Conservation (phyloP, 2,329 filamentous ascomycete species). For the Sordariomycetes sp. region DNA sequence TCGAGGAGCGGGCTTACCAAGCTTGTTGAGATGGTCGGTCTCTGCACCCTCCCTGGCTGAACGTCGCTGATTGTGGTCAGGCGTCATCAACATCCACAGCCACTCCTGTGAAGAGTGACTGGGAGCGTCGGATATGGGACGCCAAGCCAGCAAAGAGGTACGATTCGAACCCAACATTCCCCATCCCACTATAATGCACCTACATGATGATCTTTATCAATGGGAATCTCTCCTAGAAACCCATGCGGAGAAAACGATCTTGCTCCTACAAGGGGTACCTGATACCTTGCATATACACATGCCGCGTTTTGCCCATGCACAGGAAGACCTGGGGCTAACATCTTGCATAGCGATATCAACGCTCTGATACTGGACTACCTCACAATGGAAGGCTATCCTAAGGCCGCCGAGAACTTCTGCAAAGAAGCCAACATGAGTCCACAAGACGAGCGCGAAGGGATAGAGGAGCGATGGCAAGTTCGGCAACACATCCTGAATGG, state of each 20-base stretch:
- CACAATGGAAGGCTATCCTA: slow-evolving; percentile 89
- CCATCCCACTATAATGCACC: slow-evolving; percentile 4
- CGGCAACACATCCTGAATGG: slow-evolving; percentile 78
- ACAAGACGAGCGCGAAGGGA: slow-evolving; percentile 61
- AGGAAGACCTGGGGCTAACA: no score
- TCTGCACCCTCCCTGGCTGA: no score
- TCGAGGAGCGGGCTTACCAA: no score
- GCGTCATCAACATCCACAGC: slow-evolving; percentile 66
- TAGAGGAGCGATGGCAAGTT: slow-evolving; percentile 73
- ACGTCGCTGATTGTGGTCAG: no score
- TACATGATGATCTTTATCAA: slow-evolving; percentile 82
- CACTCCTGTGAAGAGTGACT: slow-evolving; percentile 61
- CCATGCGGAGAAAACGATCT: slow-evolving; percentile 79
- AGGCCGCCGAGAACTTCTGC: slow-evolving; percentile 87
- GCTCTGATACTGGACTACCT: slow-evolving; percentile 93
- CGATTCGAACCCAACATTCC: slow-evolving; percentile 19
- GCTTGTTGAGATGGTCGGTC: no score
- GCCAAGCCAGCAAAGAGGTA: slow-evolving; percentile 87
- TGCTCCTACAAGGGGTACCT: slow-evolving; percentile 61
- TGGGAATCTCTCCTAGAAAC: slow-evolving; percentile 99
- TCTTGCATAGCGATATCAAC: slow-evolving; percentile 72
- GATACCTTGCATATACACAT: slow-evolving; percentile 16
- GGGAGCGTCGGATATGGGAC: slow-evolving; percentile 74
- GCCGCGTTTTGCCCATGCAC: not conserved
- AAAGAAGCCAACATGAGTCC: slow-evolving; percentile 82